Evolutionary conservation across 108 stramenopile genomes (phyloP), one percentile per base, ranked within the genome.

Genomic region (Skeletonema tropicum): DNA sequence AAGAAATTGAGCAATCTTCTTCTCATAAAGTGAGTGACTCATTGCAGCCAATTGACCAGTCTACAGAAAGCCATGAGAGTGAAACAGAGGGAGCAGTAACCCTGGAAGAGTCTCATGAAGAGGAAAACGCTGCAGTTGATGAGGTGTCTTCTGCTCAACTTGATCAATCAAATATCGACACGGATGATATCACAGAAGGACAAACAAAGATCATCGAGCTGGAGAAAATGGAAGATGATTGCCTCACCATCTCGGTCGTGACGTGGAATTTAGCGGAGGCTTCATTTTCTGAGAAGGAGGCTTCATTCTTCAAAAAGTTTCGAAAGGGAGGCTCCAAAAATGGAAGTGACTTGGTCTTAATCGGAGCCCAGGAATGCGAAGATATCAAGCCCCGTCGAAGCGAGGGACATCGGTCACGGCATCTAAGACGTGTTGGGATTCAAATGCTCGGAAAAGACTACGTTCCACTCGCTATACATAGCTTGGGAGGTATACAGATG

Each of bases 221-320:
- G 35, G 64, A 48, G 29, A 35, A 80, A 70, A 85, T 82, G 45
- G 83, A 87, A 39, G 82, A 88, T 12, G 76, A 79, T 41, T 86
- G 89, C 65, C 66, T 90, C 2, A 80, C 76, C 9, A 76, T 90
- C 55, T 95, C 94, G 6, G 60, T 93, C 41, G 91, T 93, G 25
- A 95, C 92, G 7, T 95, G 94, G 94, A 95, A 95, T 77, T 78
- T 95, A 25, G 94, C 86, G 2, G 94, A 95, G 77, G 78, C 81
- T 23, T 83, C 90, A 30, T 89, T 90, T 17, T 80, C 87, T 15
- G 94, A 95, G 65, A 86, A 92, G 38, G 92, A 93, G 10, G 90
- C 91, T 19, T 67, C 78, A 17, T 95, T 95, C 80, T 69, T 95
- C 68, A 83, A 86, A 19, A 57, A 60, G 15, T 93, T 95, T 61